Base-by-base conservation (phyloP, 352 stramenopile genomes). In the Phytophthora multivora region DNA sequence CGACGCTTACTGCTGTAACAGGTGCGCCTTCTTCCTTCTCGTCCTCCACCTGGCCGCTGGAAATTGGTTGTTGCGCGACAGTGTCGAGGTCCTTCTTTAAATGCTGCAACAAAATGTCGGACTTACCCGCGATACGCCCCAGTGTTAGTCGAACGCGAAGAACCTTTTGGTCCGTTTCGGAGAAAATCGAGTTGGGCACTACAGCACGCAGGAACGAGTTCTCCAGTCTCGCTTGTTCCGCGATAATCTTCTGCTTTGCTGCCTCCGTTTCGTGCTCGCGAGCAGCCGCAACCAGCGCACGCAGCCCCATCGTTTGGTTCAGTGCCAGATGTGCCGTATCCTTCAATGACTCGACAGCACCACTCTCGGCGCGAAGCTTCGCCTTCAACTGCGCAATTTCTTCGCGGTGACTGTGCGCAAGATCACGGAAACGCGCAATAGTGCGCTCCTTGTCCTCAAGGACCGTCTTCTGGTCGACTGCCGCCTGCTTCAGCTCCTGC, bases 361-460 rank as follows among this genome's bases (percentile, higher is more conserved):
- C 86, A 18, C 66, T 81, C 49, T 95, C 86, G 6, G 70, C 69
- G 16, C 84, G 84, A 23, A 95, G 75, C 59, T 92, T 86, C 10
- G 82, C 75, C 60, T 90, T 89, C 4, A 95, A 38, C 49, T 85
- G 75, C 5, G 77, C 71, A 57, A 95, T 89, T 16, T 95, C 83
- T 38, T 93, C 86, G 35, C 86, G 83, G 41, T 83, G 84, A 28
- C 69, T 71, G 13, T 86, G 78, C 0, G 79, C 80, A 16, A 86
- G 73, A 26, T 95, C 86, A 40, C 86, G 80, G 69, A 95, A 95
- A 8, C 83, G 80, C 0, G 75, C 76, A 49, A 95, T 93, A 28
- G 83, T 95, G 16, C 86, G 79, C 35, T 95, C 86, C 35, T 85
- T 85, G 55, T 95, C 86, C 39, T 95, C 79, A 4, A 93, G 63